These are phyloP conservation scores for Pseudogymnoascus sp. DNA, from an alignment of 2,329 filamentous ascomycete genomes.

Conservation along the genomic window DNA sequence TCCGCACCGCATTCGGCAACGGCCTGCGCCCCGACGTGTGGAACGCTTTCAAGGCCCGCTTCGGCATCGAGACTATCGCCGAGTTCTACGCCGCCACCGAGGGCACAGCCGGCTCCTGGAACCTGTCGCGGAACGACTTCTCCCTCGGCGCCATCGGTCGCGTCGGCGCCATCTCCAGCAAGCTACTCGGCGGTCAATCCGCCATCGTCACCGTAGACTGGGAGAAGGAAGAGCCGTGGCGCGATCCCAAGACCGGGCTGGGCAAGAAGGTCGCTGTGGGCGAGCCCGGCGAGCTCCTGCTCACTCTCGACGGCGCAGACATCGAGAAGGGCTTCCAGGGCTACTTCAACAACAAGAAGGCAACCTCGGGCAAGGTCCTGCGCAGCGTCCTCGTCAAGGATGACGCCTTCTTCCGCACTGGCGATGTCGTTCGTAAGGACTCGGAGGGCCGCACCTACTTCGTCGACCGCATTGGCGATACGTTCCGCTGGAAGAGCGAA, in stretches of 20 bases:
- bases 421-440: slow-evolving; percentile 72
- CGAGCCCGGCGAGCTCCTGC: slow-evolving; percentile 69
- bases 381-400: slow-evolving; percentile 65
- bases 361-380: slow-evolving; percentile 67
- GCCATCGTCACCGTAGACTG: slow-evolving; percentile 65
- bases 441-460: slow-evolving; percentile 68
- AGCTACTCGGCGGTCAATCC: slow-evolving; percentile 44
- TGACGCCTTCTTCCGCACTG: slow-evolving; percentile 76
- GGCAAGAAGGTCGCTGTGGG: slow-evolving; percentile 53
- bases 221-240: slow-evolving; percentile 59
- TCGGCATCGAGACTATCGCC: slow-evolving; percentile 63
- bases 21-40: slow-evolving; percentile 80
- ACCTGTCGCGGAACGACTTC: slow-evolving; percentile 65
- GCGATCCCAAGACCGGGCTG: slow-evolving; percentile 62
- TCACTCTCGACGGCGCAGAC: slow-evolving; percentile 58
- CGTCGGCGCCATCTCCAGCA: slow-evolving; percentile 53
- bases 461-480: slow-evolving; percentile 72
- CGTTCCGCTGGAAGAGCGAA: slow-evolving; percentile 75
- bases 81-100: slow-evolving; percentile 82
- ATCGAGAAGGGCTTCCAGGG: slow-evolving; percentile 65
- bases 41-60: slow-evolving; percentile 75
- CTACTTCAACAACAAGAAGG: slow-evolving; percentile 68
- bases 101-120: slow-evolving; percentile 62
- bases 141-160: slow-evolving; percentile 72
- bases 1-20: slow-evolving; percentile 76